phyloP scores from a whole-genome alignment of 441 rosid species.

The Pelargonium citronellum region DNA sequence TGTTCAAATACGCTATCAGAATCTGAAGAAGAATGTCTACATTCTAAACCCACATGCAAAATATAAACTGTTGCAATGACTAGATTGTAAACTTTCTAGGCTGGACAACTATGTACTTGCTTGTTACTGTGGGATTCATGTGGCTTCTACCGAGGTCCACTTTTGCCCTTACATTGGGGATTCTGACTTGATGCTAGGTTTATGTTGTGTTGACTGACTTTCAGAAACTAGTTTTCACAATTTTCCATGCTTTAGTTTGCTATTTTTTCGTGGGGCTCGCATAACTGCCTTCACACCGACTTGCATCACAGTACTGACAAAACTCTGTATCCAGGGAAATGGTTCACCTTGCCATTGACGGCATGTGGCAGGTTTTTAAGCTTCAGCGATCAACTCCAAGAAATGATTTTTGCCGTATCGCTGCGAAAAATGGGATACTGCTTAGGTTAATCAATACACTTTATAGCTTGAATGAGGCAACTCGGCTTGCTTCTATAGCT shows the following conservation, averaged over 20 bases:
- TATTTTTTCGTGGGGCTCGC: neutral
- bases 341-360: constrained; percentile 98
- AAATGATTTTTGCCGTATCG: constrained; percentile 91
- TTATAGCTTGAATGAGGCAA: constrained; percentile 94
- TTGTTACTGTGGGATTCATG: neutral
- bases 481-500: constrained; percentile 68
- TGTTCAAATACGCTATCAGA: too few relatives aligned
- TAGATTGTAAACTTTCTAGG: neutral
- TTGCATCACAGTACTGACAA: constrained; percentile 15
- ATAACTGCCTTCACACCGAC: neutral
- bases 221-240: constrained; percentile 1
- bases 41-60: neutral
- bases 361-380: constrained; percentile 99
- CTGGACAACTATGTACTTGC: neutral
- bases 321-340: constrained; percentile 70
- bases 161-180: constrained; percentile 5
- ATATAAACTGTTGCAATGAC: neutral
- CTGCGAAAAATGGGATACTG: constrained; percentile 88
- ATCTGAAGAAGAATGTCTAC: neutral
- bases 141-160: neutral
- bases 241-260: neutral
- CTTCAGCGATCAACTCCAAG: constrained; percentile 88
- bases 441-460: constrained; percentile 87
- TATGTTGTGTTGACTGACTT: neutral
- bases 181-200: neutral